Evolutionary conservation across 306 rosid genomes (phyloP).

Genomic region (Casuarina glauca): DNA sequence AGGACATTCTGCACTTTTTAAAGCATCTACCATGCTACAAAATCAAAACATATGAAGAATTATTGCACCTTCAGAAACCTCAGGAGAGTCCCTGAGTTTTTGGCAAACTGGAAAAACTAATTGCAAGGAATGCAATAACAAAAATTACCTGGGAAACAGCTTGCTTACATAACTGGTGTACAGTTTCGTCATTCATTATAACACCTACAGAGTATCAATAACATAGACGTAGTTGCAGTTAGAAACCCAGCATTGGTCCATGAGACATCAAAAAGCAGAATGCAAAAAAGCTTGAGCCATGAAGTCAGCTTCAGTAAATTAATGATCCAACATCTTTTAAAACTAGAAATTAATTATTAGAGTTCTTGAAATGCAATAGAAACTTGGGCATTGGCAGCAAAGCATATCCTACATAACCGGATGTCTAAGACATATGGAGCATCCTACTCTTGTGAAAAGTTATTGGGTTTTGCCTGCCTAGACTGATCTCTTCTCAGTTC

Average conservation of each 20-base stretch:
- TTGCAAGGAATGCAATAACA: slow-evolving; percentile 11
- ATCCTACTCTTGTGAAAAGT: not conserved
- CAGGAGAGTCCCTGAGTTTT: slow-evolving; percentile 3
- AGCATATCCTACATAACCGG: not conserved
- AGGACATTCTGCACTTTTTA: not conserved
- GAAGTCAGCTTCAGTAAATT: not conserved
- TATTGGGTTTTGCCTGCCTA: not conserved
- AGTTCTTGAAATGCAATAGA: not conserved
- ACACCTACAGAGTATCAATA: slow-evolving; percentile 65
- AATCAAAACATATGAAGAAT: not conserved
- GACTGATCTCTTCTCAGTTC: not conserved
- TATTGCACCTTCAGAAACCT: slow-evolving; percentile 19
- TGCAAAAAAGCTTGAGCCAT: not conserved
- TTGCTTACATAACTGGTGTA: slow-evolving; percentile 89
- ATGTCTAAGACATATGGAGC: not conserved
- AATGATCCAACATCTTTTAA: too few species aligned
- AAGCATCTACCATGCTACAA: not conserved
- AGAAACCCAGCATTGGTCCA: slow-evolving; percentile 21
- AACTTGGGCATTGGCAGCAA: not conserved
- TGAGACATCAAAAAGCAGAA: not conserved
- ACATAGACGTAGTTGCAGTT: slow-evolving; percentile 16
- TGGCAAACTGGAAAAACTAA: slow-evolving; percentile 13
- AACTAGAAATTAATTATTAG: not conserved
- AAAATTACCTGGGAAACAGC: slow-evolving; percentile 93
- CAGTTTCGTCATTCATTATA: slow-evolving; percentile 94